Conservation (phyloP, 2,329 filamentous ascomycete species). For the Phialophora verrucosa region DNA sequence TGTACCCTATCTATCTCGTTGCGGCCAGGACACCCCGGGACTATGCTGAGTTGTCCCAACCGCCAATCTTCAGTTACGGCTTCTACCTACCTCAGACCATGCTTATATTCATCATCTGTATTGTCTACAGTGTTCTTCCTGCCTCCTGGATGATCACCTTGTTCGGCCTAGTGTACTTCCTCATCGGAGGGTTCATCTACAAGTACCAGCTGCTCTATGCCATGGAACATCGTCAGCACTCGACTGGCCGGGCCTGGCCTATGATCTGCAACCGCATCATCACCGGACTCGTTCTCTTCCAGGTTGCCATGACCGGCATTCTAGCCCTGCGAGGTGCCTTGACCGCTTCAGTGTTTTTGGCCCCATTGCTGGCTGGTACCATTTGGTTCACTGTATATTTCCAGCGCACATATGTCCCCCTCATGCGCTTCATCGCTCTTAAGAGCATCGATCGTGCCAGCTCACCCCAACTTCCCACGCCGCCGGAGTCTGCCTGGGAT, state of each 20-base stretch:
- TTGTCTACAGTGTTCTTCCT: conserved; percentile 88
- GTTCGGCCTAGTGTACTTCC: conserved; percentile 78
- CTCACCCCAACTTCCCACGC: conserved; percentile 43
- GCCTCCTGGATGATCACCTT: conserved; percentile 80
- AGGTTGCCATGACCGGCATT: conserved; percentile 87
- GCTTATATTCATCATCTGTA: conserved; percentile 90
- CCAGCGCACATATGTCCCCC: conserved; percentile 77
- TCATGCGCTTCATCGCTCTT: conserved; percentile 91
- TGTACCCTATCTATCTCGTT: conserved; percentile 81
- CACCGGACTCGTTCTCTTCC: conserved; percentile 84
- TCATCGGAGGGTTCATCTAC: conserved; percentile 83
- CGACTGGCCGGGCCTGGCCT: conserved; percentile 90
- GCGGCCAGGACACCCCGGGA: conserved; percentile 87
- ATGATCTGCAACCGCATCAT: conserved; percentile 95
- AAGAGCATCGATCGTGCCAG: conserved; percentile 75
- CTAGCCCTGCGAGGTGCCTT: conserved; percentile 77
- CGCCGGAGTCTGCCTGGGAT: conserved; percentile 48
- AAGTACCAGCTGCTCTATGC: conserved; percentile 98
- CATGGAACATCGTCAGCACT: conserved; percentile 96
- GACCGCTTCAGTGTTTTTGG: conserved; percentile 71
- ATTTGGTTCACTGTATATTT: conserved; percentile 91
- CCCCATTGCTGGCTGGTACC: conserved; percentile 78
- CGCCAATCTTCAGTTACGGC: conserved; percentile 90
- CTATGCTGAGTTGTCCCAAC: conserved; percentile 78
- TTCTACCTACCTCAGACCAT: conserved; percentile 94